These are phyloP conservation scores for Triadica sebifera DNA, from an alignment of 345 rosid species.

Conservation along the genomic window DNA sequence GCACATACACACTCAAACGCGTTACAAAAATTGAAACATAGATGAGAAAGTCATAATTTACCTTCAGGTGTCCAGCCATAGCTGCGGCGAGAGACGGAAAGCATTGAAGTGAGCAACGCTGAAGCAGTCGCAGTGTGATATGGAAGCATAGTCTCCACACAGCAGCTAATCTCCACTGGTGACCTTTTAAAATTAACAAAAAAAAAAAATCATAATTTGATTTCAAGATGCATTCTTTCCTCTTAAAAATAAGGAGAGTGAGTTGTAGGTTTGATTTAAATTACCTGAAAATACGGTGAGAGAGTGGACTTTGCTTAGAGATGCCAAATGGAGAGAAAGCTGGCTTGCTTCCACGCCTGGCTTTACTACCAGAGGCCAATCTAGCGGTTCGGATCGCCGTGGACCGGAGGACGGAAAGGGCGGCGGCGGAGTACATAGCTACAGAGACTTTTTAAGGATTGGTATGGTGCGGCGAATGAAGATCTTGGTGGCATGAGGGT, in stretches of 20 bases:
- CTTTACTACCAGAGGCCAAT: constrained; percentile 34
- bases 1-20: not conserved
- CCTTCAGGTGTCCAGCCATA: constrained; percentile 66
- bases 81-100: constrained; percentile 57
- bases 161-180: constrained; percentile 73
- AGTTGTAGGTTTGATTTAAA: not conserved
- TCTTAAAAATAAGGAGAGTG: not conserved
- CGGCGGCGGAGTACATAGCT: constrained; percentile 56
- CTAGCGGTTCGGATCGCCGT: constrained; percentile 35
- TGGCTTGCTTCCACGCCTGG: constrained; percentile 24
- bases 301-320: constrained; percentile 47
- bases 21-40: not conserved
- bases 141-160: constrained; percentile 76
- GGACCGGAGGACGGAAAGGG: constrained; percentile 64
- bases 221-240: not conserved
- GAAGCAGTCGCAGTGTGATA: constrained; percentile 85
- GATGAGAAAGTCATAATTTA: constrained; percentile 15
- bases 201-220: not conserved
- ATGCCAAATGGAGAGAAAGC: constrained; percentile 41
- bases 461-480: not conserved
- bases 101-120: constrained; percentile 82
- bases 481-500: not conserved
- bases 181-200: constrained; percentile 40
- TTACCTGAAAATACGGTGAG: constrained; percentile 67
- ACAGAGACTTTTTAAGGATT: not conserved